Evolutionary conservation across 2,329 filamentous ascomycete species (phyloP).

Genomic region (Beauveria bassiana): DNA sequence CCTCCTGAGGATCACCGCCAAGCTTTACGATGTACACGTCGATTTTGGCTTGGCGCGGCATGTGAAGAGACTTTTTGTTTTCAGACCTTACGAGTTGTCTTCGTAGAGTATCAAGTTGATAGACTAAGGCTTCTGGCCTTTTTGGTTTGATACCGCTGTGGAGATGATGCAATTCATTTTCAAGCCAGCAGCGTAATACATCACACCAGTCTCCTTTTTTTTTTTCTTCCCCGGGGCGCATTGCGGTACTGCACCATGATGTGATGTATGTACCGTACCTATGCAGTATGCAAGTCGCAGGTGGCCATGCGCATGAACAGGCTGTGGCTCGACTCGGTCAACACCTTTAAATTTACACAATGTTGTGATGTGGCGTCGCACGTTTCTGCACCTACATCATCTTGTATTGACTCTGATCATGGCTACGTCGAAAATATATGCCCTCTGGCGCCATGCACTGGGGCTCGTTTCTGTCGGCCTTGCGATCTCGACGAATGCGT

Average conservation of each 20-base stretch:
- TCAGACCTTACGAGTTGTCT: slow-evolving; percentile 21
- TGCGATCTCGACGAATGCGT: too few relatives aligned
- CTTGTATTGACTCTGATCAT: slow-evolving; percentile 22
- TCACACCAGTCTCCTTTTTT: slow-evolving; percentile 16
- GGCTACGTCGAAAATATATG: slow-evolving; percentile 21
- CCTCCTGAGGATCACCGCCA: slow-evolving; percentile 19
- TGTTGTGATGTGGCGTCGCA: slow-evolving; percentile 24
- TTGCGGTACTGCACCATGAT: slow-evolving; percentile 20
- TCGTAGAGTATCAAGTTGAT: slow-evolving; percentile 23
- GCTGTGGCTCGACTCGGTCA: slow-evolving; percentile 26
- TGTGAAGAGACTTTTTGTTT: slow-evolving; percentile 29
- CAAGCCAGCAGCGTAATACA: slow-evolving; percentile 24
- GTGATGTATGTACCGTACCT: slow-evolving; percentile 25
- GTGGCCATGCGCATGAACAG: slow-evolving; percentile 32
- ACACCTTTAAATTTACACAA: slow-evolving; percentile 28
- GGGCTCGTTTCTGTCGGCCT: too few relatives aligned
- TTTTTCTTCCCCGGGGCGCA: slow-evolving; percentile 15
- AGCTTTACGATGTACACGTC: slow-evolving; percentile 16
- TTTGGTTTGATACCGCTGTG: slow-evolving; percentile 25
- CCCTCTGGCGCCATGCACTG: slow-evolving; percentile 23
- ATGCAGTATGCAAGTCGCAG: slow-evolving; percentile 19
- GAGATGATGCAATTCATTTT: slow-evolving; percentile 28
- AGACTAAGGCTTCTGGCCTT: slow-evolving; percentile 22
- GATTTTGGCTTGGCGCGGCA: slow-evolving; percentile 13
- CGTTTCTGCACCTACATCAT: slow-evolving; percentile 23